A percentile compares a stretch with the other conserved stretches of the same genome.
These are phyloP conservation scores for Tetracentron sinense DNA, from an alignment of 164 flowering plant species.

Conservation along the genomic window DNA sequence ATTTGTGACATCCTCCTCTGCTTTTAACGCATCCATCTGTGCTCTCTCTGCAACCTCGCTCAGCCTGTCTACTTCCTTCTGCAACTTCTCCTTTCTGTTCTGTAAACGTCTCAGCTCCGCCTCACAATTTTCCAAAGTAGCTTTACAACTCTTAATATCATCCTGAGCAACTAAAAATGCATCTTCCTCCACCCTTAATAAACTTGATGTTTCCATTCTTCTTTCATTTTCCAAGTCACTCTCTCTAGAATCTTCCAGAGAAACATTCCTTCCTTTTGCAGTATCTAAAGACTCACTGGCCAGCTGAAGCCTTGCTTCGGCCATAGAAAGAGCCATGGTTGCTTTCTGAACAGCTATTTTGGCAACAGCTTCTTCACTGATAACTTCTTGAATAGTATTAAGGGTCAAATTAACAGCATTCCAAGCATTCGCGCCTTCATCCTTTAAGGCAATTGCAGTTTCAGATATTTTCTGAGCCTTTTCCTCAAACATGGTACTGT, in stretches of 20 bases:
- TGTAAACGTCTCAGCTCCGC: conserved; percentile 59
- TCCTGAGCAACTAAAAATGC: conserved; percentile 48
- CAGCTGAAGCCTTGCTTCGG: conserved; percentile 82
- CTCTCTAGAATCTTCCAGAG: conserved; percentile 25
- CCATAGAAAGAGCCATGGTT: conserved; percentile 76
- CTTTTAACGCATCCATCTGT: conserved; percentile 61
- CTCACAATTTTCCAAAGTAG: conserved; percentile 47
- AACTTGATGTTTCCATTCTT: conserved; percentile 13
- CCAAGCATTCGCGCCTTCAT: conserved; percentile 73
- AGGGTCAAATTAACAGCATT: conserved; percentile 49
- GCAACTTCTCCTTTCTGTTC: conserved; percentile 64
- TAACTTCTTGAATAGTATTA: conserved; percentile 46
- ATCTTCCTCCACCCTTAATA: conserved; percentile 34
- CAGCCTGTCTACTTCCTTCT: conserved; percentile 69
- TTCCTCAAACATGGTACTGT: conserved; percentile 88
- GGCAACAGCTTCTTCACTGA: conserved; percentile 54
- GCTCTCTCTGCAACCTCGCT: conserved; percentile 71
- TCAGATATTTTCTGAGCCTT: conserved; percentile 91
- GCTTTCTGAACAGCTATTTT: conserved; percentile 88
- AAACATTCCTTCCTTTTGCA: conserved; percentile 25
- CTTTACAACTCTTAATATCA: conserved; percentile 50
- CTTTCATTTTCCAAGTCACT: conserved; percentile 28
- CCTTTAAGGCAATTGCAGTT: conserved; percentile 81
- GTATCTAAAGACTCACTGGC: conserved; percentile 44
- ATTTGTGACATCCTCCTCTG: conserved; percentile 91